Percentiles rank a stretch among this genome's conserved stretches.
Evolutionary conservation across 306 rosid species (phyloP).

Genomic region (Neltuma alba): DNA sequence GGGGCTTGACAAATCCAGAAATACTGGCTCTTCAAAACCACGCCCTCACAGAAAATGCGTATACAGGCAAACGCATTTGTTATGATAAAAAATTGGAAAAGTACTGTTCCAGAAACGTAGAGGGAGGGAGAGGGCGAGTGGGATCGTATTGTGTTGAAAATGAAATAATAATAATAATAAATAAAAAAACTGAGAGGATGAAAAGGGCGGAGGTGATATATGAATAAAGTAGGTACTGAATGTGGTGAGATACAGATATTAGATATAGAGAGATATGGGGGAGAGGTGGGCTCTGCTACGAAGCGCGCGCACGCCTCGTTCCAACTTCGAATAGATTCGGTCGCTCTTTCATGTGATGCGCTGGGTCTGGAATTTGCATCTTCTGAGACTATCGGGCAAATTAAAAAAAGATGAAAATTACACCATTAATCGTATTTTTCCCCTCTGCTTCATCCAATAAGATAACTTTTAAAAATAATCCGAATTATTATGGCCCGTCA

Average conservation of each 20-base stretch:
- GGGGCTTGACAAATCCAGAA: neutral
- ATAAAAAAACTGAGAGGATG: neutral
- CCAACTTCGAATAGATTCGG: neutral
- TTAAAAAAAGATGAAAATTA: no score
- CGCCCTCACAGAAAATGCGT: neutral
- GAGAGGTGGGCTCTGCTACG: neutral
- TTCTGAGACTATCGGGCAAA: neutral
- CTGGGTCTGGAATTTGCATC: neutral
- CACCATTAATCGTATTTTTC: no score
- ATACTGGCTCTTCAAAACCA: neutral
- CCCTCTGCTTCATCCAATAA: neutral
- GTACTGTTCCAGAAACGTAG: neutral
- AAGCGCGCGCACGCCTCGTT: neutral
- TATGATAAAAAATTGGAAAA: neutral
- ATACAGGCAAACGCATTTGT: neutral
- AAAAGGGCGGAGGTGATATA: neutral
- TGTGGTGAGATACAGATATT: neutral
- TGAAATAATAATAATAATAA: neutral
- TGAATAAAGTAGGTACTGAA: constrained; percentile 5
- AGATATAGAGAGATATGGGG: neutral
- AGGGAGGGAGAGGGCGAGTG: neutral
- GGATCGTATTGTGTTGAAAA: neutral
- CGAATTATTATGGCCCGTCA: neutral
- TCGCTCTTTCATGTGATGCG: neutral
- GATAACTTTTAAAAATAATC: no score